Evolutionary conservation across 225 moss, liverwort and hornwort species (phyloP), one percentile per base, ranked within the genome.

Genomic region (Bryum argenteum): DNA sequence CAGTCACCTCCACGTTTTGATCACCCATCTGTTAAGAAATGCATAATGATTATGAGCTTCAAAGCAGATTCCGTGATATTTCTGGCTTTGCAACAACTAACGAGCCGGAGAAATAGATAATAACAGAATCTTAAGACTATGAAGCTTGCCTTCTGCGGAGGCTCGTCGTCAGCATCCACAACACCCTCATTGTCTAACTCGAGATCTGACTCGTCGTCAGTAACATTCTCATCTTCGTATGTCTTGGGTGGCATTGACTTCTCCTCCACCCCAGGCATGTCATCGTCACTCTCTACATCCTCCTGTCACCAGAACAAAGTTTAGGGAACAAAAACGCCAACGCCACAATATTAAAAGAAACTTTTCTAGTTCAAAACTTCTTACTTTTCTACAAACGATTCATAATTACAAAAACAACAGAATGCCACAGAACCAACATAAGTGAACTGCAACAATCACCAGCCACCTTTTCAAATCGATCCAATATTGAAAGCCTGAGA

Each of bases 181-280:
- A 98, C 92, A 40, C 85, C 94, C 48, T 85, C 94, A 24, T 44
- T 85, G 77, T 98, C 94, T 73, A 98, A 69, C 73, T 94, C 97
- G 58, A 98, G 55, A 28, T 94, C 97, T 45, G 97, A 98, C 69
- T 98, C 97, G 63, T 90, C 89, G 61, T 94, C 81, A 57, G 91
- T 93, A 22, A 88, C 87, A 51, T 82, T 82, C 47, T 87, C 86
- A 60, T 84, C 88, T 70, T 97, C 94, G 71, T 85, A 92, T 12
- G 76, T 48, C 64, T 89, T 87, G 43, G 87, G 68, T 6, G 84
- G 76, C 58, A 72, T 64, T 67, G 77, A 63, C 64, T 81, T 86
- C 63, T 87, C 91, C 52, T 90, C 88, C 19, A 80, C 2, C 57
- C 74, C 89, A 37, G 91, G 84, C 87, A 91, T 80, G 47, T 97